phyloP scores from a whole-genome alignment of 768 basidiomycete genomes.

The Suillus subluteus region DNA sequence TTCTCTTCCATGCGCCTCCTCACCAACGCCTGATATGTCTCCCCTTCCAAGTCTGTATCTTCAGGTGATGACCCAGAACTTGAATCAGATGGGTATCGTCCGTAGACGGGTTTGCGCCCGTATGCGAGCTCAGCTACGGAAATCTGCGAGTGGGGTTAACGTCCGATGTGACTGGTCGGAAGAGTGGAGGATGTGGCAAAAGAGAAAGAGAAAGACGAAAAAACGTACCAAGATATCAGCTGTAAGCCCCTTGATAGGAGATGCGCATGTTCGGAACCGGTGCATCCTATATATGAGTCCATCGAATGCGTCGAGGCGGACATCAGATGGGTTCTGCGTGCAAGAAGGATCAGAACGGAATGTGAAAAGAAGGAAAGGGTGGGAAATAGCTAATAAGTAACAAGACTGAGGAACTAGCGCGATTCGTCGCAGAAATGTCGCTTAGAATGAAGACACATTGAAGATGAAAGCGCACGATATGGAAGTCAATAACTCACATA shows the following conservation, averaged over 20 bases:
- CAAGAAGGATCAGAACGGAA: neutral
- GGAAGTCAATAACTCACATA: conserved; percentile 53
- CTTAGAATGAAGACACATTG: conserved; percentile 7
- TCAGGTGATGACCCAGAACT: neutral
- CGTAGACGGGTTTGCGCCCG: conserved; percentile 49
- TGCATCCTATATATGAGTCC: conserved; percentile 76
- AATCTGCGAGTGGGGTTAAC: conserved; percentile 49
- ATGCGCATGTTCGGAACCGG: conserved; percentile 76
- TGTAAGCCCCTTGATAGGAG: conserved; percentile 84
- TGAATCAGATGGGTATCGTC: conserved; percentile 51
- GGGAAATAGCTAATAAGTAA: neutral
- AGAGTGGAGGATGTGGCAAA: neutral
- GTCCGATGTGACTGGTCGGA: neutral
- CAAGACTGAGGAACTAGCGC: neutral
- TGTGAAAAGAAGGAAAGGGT: neutral
- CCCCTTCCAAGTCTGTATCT: conserved; percentile 20
- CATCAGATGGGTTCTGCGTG: conserved; percentile 58
- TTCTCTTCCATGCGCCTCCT: conserved; percentile 2
- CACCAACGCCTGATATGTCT: conserved; percentile 24
- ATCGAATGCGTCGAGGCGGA: conserved; percentile 48
- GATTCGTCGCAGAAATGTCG: neutral
- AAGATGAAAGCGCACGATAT: neutral
- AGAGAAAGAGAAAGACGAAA: conserved; percentile 20
- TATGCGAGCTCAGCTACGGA: conserved; percentile 67
- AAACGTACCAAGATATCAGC: conserved; percentile 74